Base-by-base conservation (phyloP, 257 asterid genomes). In the Ilex aquifolium region DNA sequence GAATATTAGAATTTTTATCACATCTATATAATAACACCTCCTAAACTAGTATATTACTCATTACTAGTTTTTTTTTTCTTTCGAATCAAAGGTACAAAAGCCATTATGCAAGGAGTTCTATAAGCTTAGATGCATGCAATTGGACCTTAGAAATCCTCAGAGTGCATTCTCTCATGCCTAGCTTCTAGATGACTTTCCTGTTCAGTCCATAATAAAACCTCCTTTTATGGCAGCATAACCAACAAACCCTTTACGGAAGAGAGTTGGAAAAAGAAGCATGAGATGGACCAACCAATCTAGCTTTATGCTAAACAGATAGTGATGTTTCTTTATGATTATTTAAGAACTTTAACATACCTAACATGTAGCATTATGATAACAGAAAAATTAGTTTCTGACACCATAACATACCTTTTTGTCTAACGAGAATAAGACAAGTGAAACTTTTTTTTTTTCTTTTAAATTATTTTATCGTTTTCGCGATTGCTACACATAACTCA, bases 221-320 rank as follows among this genome's bases (percentile, higher is more conserved):
- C 69, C 64, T 44, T 57, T 60, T 21, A 21, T 21, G 67, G 42
- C 49, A 67, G 72, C 65, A 53, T 61, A 54, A 15, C 31, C 21
- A 64, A 57, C 60, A 56, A 32, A 55, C 14, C 42, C 71, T 61
- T 59, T 48, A 62, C 29, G 79, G 70, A 76, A 67, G 77, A 50
- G 66, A 70, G 72, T 72, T 63, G 30, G 61, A 42, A 68, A 79
- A 76, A 70, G 76, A 72, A 69, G 36, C 69, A 73, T 51, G 57
- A 40, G 29, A 66, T 29, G 31, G 65, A 66, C 44, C 60, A 61
- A 65, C 46, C 56, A 56, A 29, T 46, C 27, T 62, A 63, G 57
- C 74, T 74, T 67, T 76, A 64, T 74, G 67, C 70, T 39, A 55
- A 59, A 48, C 32, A 67, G 69, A 63, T 71, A 62, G 68, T 62